A percentile compares a stretch with the other conserved stretches of the same genome.
These are phyloP conservation scores for Aphanomyces astaci DNA, from an alignment of 352 stramenopile genomes.

Conservation along the genomic window DNA sequence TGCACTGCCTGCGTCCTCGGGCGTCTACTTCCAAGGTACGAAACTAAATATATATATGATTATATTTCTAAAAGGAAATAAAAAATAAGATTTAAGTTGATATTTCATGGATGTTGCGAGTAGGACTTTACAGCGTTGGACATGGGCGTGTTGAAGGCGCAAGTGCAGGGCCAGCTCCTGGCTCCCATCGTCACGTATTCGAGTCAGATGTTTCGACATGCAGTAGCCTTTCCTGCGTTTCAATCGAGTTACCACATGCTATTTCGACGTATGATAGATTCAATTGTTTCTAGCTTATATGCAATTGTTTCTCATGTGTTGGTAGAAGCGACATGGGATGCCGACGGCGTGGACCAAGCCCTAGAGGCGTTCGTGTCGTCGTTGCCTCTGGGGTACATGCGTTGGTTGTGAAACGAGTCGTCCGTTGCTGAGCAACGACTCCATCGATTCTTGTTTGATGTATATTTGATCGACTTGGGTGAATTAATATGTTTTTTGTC, in stretches of 20 bases:
- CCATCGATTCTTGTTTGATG: no score
- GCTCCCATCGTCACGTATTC: conserved; percentile 1
- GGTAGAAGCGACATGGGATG: background rate
- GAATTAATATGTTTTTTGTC: no score
- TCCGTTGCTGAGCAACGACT: no score
- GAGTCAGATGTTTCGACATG: conserved; percentile 13
- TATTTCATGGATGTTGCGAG: background rate
- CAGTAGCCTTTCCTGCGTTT: background rate
- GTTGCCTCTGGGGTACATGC: no score
- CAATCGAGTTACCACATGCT: conserved; percentile 6
- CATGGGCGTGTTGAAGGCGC: background rate
- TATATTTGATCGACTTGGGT: no score
- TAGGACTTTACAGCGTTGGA: conserved; percentile 17
- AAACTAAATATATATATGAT: background rate
- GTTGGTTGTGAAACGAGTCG: no score
- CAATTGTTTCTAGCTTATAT: background rate
- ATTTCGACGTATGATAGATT: background rate
- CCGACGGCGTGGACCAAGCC: background rate
- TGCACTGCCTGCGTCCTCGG: conserved; percentile 18
- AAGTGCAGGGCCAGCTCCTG: conserved; percentile 15
- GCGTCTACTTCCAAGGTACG: background rate
- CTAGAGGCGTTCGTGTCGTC: background rate
- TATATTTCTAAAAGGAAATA: background rate
- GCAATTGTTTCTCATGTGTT: background rate
- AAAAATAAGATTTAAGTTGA: no score